phyloP scores from a whole-genome alignment of 768 basidiomycete genomes.

The Lactarius tabidus region DNA sequence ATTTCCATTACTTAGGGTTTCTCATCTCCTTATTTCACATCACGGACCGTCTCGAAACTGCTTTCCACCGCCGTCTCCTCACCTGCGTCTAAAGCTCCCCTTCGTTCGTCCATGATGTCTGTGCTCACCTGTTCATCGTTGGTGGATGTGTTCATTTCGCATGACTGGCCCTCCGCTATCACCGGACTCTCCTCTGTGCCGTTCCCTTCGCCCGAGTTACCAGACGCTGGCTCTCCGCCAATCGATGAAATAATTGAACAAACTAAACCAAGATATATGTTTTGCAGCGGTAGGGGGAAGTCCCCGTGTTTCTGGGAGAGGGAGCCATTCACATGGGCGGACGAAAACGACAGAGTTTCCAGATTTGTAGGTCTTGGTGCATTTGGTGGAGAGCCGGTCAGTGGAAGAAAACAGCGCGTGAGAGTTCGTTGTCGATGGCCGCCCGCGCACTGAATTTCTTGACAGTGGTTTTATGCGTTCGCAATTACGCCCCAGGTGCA shows the following conservation, averaged over 20 bases:
- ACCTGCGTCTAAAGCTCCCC: constrained; percentile 44
- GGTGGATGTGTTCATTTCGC: constrained; percentile 78
- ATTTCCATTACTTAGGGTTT: constrained; percentile 51
- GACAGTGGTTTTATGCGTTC: constrained; percentile 97
- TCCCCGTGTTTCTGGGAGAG: constrained; percentile 89
- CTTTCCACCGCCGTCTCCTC: constrained; percentile 65
- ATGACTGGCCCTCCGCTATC: constrained; percentile 69
- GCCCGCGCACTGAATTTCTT: constrained; percentile 7
- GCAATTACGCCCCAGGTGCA: constrained; percentile 59
- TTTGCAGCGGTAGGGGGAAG: constrained; percentile 62
- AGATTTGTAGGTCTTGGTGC: constrained; percentile 85
- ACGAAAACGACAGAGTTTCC: constrained; percentile 59
- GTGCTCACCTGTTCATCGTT: constrained; percentile 57
- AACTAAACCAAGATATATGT: constrained; percentile 84
- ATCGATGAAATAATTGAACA: constrained; percentile 61
- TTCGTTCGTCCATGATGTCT: constrained; percentile 65
- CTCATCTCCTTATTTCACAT: constrained; percentile 68
- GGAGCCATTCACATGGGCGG: constrained; percentile 86
- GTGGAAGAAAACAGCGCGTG: constrained; percentile 81
- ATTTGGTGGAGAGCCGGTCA: constrained; percentile 63
- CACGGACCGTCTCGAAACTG: constrained; percentile 65
- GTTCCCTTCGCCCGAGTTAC: constrained; percentile 40
- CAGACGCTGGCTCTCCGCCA: constrained; percentile 46
- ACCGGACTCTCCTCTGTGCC: constrained; percentile 56
- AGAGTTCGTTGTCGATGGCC: constrained; percentile 29